Percentiles rank a stretch among this genome's conserved stretches.
These are phyloP conservation scores for Pseudocercospora fuligena DNA, from an alignment of 2,329 filamentous ascomycete genomes.

Conservation along the genomic window DNA sequence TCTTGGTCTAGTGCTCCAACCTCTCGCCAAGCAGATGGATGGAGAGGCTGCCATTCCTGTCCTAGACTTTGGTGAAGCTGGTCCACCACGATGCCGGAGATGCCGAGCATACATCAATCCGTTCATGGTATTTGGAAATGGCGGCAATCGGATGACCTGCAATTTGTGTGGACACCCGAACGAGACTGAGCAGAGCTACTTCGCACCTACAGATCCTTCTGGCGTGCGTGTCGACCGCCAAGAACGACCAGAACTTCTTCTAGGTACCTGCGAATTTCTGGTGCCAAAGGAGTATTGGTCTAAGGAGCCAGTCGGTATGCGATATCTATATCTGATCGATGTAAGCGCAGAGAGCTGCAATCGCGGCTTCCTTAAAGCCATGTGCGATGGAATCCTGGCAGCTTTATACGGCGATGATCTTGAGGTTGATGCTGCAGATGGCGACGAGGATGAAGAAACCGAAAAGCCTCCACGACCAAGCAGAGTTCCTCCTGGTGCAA, in stretches of 20 bases:
- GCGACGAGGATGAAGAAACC: conserved; percentile 49
- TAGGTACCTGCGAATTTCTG: conserved; percentile 92
- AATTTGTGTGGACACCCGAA: conserved; percentile 98
- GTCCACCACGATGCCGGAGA: conserved; percentile 87
- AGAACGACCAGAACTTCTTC: conserved; percentile 84
- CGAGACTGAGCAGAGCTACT: conserved; percentile 90
- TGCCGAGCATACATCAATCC: conserved; percentile 98
- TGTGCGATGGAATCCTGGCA: conserved; percentile 84
- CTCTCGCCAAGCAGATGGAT: conserved; percentile 78
- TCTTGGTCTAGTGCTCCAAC: conserved; percentile 85
- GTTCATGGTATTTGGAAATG: conserved; percentile 95
- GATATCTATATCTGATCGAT: conserved; percentile 90
- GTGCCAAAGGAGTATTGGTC: conserved; percentile 99
- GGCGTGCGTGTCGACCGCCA: conserved; percentile 86
- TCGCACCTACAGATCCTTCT: conserved; percentile 84
- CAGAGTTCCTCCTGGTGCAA: conserved; percentile 75
- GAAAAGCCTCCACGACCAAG: conserved; percentile 55
- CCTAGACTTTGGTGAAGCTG: conserved; percentile 89
- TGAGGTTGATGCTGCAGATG: conserved; percentile 56
- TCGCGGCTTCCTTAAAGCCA: conserved; percentile 85
- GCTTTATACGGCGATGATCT: conserved; percentile 78
- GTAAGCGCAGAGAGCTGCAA: conserved; percentile 90
- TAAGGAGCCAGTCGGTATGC: conserved; percentile 84
- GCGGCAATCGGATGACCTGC: conserved; percentile 95
- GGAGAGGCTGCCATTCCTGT: conserved; percentile 89